Evolutionary conservation across 306 rosid species (phyloP).

Genomic region (Carpinus fangiana): DNA sequence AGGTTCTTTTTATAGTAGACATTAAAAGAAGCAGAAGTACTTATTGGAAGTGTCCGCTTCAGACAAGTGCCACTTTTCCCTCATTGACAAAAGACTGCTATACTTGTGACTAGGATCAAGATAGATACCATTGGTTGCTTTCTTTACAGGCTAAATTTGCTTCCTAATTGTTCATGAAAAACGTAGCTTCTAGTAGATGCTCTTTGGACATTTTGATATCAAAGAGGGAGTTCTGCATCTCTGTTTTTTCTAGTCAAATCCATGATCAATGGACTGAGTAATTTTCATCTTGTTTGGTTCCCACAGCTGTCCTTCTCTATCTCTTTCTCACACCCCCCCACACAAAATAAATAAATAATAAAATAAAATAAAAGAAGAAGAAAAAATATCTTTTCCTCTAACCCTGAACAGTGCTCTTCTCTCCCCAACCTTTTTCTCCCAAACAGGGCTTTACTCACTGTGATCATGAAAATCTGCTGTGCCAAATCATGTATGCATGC

Average conservation of each 20-base stretch:
- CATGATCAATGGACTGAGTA: too few species aligned
- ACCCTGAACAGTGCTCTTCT: too few species aligned
- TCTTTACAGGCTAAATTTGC: background rate
- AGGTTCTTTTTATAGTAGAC: background rate
- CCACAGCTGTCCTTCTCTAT: too few species aligned
- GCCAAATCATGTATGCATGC: background rate
- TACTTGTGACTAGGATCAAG: background rate
- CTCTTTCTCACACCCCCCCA: too few species aligned
- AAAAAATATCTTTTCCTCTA: too few species aligned
- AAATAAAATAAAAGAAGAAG: too few species aligned
- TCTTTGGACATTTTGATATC: background rate
- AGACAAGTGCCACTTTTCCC: background rate
- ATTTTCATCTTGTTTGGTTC: too few species aligned
- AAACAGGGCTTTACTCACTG: background rate
- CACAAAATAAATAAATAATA: too few species aligned
- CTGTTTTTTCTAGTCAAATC: background rate
- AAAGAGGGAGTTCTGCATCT: background rate
- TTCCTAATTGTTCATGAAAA: background rate
- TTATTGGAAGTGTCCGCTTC: background rate
- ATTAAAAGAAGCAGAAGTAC: background rate
- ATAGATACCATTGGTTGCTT: background rate
- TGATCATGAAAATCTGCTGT: background rate
- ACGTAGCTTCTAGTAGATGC: background rate
- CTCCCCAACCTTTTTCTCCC: too few species aligned
- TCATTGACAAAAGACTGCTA: background rate